A percentile compares a stretch with the other conserved stretches of the same genome.
phyloP scores from a whole-genome alignment of 2,329 filamentous ascomycete species.

The Aspergillus amoenus region DNA sequence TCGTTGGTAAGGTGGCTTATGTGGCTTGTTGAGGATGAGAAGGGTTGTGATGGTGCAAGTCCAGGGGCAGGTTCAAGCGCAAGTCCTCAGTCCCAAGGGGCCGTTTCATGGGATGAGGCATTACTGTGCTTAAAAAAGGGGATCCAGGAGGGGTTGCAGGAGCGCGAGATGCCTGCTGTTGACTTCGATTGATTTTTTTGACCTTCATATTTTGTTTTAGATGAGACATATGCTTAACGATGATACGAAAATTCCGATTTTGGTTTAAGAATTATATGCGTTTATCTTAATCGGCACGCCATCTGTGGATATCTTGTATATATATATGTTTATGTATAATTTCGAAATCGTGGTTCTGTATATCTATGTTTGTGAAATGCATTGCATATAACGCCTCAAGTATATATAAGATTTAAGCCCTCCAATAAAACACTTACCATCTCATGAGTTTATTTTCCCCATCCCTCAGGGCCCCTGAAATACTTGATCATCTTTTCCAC shows the following conservation, averaged over 20 bases:
- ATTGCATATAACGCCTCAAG: neutral
- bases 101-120: slow-evolving; percentile 35
- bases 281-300: too few species aligned
- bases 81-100: slow-evolving; percentile 17
- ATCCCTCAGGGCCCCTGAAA: slow-evolving; percentile 28
- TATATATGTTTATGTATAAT: neutral
- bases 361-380: too few species aligned
- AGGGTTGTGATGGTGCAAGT: neutral
- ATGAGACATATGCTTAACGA: slow-evolving; percentile 4
- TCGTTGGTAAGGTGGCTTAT: slow-evolving; percentile 66
- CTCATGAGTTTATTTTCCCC: neutral
- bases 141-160: slow-evolving; percentile 44
- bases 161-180: slow-evolving; percentile 48
- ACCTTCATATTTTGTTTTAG: neutral
- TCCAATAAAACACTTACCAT: neutral
- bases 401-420: neutral
- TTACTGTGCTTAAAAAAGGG: slow-evolving; percentile 41
- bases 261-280: neutral
- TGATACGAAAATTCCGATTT: neutral
- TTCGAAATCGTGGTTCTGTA: neutral
- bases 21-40: slow-evolving; percentile 40
- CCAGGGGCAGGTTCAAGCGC: neutral
- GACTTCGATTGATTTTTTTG: slow-evolving; percentile 35
- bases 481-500: slow-evolving; percentile 39
- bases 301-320: neutral